phyloP scores from a whole-genome alignment of 495 filamentous ascomycete species.

The Neurospora sp. region DNA sequence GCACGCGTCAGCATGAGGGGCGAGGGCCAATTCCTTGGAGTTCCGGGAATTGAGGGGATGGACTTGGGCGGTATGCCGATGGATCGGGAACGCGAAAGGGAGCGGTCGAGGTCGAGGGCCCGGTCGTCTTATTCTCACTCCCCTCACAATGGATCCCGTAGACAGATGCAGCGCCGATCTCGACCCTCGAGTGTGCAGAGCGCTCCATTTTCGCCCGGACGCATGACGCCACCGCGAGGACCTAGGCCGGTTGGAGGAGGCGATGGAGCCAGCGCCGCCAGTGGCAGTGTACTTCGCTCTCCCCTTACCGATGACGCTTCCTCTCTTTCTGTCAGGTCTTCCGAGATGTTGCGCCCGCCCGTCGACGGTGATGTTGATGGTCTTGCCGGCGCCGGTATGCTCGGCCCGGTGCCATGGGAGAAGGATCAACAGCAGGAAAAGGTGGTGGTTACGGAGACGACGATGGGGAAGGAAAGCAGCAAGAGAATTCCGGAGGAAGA shows the following conservation, averaged over 20 bases:
- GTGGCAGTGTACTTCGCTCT: background rate
- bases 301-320: background rate
- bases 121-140: background rate
- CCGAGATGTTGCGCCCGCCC: background rate
- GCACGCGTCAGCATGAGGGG: background rate
- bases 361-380: background rate
- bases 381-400: background rate
- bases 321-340: background rate
- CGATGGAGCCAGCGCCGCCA: background rate
- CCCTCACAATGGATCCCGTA: background rate
- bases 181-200: background rate
- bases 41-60: background rate
- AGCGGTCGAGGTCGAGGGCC: background rate
- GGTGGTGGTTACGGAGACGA: background rate
- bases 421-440: background rate
- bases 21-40: background rate
- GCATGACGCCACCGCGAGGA: background rate
- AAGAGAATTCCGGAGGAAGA: background rate
- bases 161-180: background rate
- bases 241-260: background rate
- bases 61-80: background rate
- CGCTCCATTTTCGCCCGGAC: background rate
- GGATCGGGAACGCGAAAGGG: background rate
- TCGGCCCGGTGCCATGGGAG: background rate
- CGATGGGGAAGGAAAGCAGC: background rate